Base-by-base conservation (phyloP, 768 basidiomycete species). In the Crassisporium funariophilum region DNA sequence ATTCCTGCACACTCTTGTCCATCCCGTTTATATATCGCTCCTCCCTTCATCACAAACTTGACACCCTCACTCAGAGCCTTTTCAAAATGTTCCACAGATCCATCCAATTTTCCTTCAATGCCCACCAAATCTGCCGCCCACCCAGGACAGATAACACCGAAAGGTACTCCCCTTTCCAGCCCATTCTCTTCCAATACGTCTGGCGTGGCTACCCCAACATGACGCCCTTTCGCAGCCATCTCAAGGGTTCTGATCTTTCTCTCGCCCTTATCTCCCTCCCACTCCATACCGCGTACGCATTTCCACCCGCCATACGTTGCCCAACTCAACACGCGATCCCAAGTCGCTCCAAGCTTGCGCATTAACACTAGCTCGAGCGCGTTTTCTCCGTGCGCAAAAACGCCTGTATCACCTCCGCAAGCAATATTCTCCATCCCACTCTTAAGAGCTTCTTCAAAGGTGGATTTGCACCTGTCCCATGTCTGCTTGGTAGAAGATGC, bases 341-440 rank as follows among this genome's bases (percentile, higher is more conserved):
- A 79, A 19, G 67, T 63, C 16, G 78, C 81, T 1, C 83, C 83
- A 1, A 82, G 66, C 20, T 61, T 56, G 11, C 76, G 74, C 85
- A 85, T 84, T 22, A 84, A 60, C 54, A 74, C 66, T 71, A 86
- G 67, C 69, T 86, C 84, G 33, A 78, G 62, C 20, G 78, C 73
- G 55, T 86, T 86, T 51, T 72, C 65, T 1, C 82, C 83, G 56
- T 84, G 84, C 13, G 75, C 54, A 59, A 85, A 86, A 2, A 76
- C 74, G 7, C 83, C 84, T 2, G 83, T 86, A 61, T 86, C 82
- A 1, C 83, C 82, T 5, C 83, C 83, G 56, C 78, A 79, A 5
- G 81, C 81, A 41, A 86, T 71, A 43, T 72, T 70, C 8, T 76
- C 71, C 52, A 75, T 64, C 0, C 70, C 16, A 21, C 44, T 20